Base-by-base conservation (phyloP, 805 yeast species). In the Nematodospora valgi region DNA sequence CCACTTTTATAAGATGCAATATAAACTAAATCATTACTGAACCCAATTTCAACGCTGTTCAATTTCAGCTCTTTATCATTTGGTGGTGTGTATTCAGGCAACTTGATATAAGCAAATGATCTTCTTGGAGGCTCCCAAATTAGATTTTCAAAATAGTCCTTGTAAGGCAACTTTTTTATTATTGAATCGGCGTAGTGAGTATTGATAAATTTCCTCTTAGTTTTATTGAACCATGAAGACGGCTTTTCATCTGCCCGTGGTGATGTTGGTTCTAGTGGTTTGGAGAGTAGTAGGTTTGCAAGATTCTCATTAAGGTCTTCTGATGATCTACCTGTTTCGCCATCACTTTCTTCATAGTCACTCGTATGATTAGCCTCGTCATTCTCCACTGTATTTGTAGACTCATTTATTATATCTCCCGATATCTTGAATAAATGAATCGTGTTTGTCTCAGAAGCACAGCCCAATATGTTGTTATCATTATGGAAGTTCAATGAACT, bases 231-330 rank as follows among this genome's bases (percentile, higher is more conserved):
- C 23, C 47, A 43, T 14, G 54, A 45, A 30, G 51, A 48, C 3
- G 23, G n/a, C 19, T 30, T 28, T 15, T 41, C 41, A 15, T 39
- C 35, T 20, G 21, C 25, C 12, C 31, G 37, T 8, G 33, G 12
- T 5, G 39, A 22, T 14, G 23, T 34, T 27, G 8, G 21, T 28
- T 30, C 36, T 6, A 27, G 24, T 12, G 51, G 46, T 37, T 62
- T 53, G 35, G 59, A 50, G 10, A 62, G 45, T 6, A 68, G 45
- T 23, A 66, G 48, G 33, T 58, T 64, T 11, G 70, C 69, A 26
- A 67, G 46, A 44, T 65, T 67, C 27, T 66, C 72, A 41, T 67
- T 64, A 38, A 67, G 51, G 41, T 64, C 69, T 32, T 65, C 70
- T 26, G 63, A 59, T 30, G 62, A 56, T 20, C 52, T 41, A 9